A percentile compares a stretch with the other conserved stretches of the same genome.
These are phyloP conservation scores for Nannochloropsis granulata DNA, from an alignment of 108 stramenopile genomes.

Conservation along the genomic window DNA sequence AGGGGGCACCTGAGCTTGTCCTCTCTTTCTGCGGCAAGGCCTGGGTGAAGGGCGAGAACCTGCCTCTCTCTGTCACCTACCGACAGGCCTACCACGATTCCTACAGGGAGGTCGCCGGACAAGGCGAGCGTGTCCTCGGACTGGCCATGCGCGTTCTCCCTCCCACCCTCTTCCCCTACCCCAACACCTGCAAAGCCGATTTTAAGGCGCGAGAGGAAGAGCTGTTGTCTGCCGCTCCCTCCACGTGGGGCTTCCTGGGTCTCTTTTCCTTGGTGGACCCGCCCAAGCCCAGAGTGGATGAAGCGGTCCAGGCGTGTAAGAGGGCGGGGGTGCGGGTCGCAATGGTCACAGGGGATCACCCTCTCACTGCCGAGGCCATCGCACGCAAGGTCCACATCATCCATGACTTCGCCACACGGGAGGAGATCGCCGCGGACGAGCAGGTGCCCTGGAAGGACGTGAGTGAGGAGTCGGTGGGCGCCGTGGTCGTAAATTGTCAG, in stretches of 20 bases:
- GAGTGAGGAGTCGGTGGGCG: not conserved
- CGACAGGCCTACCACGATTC: too few relatives aligned
- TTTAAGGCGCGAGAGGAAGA: too few relatives aligned
- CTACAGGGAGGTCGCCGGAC: too few relatives aligned
- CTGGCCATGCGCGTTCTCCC: too few relatives aligned
- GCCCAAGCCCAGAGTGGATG: slow-evolving; percentile 62
- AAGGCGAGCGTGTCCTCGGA: too few relatives aligned
- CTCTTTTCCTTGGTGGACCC: slow-evolving; percentile 47
- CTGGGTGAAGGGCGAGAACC: slow-evolving; percentile 40
- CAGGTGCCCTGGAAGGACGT: not conserved
- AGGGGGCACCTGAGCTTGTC: slow-evolving; percentile 90
- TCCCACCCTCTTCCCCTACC: too few relatives aligned
- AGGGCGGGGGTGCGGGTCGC: slow-evolving; percentile 81
- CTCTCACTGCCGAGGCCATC: slow-evolving; percentile 77
- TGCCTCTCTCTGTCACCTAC: not conserved
- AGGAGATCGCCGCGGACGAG: slow-evolving; percentile 13
- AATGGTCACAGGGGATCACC: slow-evolving; percentile 95
- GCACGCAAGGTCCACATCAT: slow-evolving; percentile 71
- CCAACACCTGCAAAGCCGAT: too few relatives aligned
- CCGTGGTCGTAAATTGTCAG: too few relatives aligned
- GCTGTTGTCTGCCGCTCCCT: too few relatives aligned
- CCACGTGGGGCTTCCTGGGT: slow-evolving; percentile 37
- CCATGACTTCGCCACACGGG: slow-evolving; percentile 11
- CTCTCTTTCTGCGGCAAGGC: slow-evolving; percentile 51
- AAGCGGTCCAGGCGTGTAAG: slow-evolving; percentile 71